Base-by-base conservation (phyloP, 2,329 filamentous ascomycete genomes). In the Didymella lethalis region DNA sequence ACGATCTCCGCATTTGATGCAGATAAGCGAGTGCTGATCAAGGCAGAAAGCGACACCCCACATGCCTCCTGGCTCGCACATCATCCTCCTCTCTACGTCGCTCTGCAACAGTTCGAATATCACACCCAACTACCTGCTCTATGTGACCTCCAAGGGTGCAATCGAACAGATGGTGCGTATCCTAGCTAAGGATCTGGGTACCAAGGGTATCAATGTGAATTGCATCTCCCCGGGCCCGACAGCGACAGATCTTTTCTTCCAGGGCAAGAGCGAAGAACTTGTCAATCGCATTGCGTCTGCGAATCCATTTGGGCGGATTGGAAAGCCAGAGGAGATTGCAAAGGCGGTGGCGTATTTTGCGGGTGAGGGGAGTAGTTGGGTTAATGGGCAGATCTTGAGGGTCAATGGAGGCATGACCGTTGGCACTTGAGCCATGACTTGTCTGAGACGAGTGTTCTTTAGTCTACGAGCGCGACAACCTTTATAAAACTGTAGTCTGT, bases 81-180 rank as follows among this genome's bases (percentile, higher is more conserved):
- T 73, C 12, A 59, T 72, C 49, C 62, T 73, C 20, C 43, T 72
- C 14, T 65, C 61, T 2, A 67, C 65, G 0, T 66, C 63, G 0
- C 61, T 73, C 6, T 64, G 61, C 44, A 57, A 48, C 29, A 12
- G 45, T 20, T 64, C 63, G 0, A 44, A 23, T 2, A 57, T 73
- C n/a, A 64, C 63, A 8, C 68, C 68, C 8, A 65, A 57, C 40
- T 71, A 72, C 44, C 66, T 72, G 2, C 66, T 72, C 38, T 88
- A 88, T 69, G 78, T 78, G 10, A 76, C 81, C 0, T 85, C 82
- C 43, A 88, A 88, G 67, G 86, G 84, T 47, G 84, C 85, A 8
- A 80, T 88, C 40, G 85, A 88, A 70, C 84, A 87, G 70, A 82
- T 88, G 76, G 81, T 81, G 0, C 80, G 84, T 11, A 74, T 82